These are phyloP conservation scores for Cryptosporidium felis DNA, from an alignment of 169 alveolate species.

Conservation along the genomic window DNA sequence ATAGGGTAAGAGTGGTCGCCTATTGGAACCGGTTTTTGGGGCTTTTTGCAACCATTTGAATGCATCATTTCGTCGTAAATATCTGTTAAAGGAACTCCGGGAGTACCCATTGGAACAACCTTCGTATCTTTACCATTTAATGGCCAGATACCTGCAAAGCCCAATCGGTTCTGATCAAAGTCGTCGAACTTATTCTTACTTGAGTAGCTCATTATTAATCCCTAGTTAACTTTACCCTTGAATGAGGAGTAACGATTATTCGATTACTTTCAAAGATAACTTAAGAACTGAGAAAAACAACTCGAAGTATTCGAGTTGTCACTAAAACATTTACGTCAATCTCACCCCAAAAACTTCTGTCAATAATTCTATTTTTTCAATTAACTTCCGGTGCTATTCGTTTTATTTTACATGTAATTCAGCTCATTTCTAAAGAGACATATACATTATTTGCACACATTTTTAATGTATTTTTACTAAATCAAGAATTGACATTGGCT, in stretches of 20 bases:
- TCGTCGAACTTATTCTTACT: neutral
- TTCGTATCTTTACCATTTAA: slow-evolving; percentile 15
- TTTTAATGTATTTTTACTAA: neutral
- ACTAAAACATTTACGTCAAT: no score
- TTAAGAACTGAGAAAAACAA: no score
- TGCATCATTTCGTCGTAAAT: slow-evolving; percentile 50
- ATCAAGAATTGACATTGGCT: neutral
- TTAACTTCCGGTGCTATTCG: neutral
- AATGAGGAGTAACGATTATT: neutral
- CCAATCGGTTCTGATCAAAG: neutral
- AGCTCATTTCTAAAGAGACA: slow-evolving; percentile 5
- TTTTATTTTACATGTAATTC: slow-evolving; percentile 38
- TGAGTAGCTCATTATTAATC: neutral
- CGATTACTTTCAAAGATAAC: neutral
- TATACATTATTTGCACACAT: slow-evolving; percentile 64
- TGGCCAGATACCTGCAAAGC: slow-evolving; percentile 66
- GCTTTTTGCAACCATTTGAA: neutral
- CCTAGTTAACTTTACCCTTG: neutral
- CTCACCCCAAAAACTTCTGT: no score
- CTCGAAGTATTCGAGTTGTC: no score
- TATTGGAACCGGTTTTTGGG: slow-evolving; percentile 7
- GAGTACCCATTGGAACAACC: slow-evolving; percentile 59
- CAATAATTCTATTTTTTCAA: neutral
- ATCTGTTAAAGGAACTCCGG: slow-evolving; percentile 60
- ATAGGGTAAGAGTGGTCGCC: slow-evolving; percentile 67